Evolutionary conservation across 164 flowering plant genomes (phyloP), one percentile per base, ranked within the genome.

Genomic region (Sedum album): DNA sequence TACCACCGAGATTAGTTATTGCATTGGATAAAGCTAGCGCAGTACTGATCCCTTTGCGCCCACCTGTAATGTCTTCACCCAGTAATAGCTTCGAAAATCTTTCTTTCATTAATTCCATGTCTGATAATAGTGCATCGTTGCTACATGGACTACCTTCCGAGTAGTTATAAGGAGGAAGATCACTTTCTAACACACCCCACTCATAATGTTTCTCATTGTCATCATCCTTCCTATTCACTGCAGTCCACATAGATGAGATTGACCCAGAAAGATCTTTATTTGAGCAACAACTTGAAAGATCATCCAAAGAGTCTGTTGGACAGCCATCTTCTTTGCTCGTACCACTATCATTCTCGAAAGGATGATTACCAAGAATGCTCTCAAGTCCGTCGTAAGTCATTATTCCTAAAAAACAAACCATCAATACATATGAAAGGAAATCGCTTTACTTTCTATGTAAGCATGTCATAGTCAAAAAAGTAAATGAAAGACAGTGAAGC

Each of bases 21-120:
- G 90, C 91, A 79, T 88, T 89, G 63, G 99, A 91, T 72, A 94
- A 75, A 53, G 99, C 95, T 60, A 87, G 73, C 5, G 99, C 95
- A 67, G 94, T 73, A 74, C 76, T 68, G 20, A 80, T 68, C 36
- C 97, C 97, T 65, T 81, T 79, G 66, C 76, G 9, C 18, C 99
- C 99, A 60, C 99, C 99, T 0, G 92, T 84, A 21, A 82, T 38
- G 82, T 94, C 99, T 69, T 91, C 99, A 20, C 97, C 99, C 70
- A 94, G 65, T 66, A 94, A 76, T 31, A 94, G 81, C 77, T 85
- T 89, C 26, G 97, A 77, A 71, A 94, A 91, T 71, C 74, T 87
- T 69, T 91, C 97, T 74, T 88, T 94, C 96, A 91, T 88, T 35
- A 80, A 71, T 8, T 88, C 92, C 5, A 90, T 80, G 76, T 91